Evolutionary conservation across 2,329 filamentous ascomycete species (phyloP), one percentile per base, ranked within the genome.

Genomic region (Xylariaceae sp.): DNA sequence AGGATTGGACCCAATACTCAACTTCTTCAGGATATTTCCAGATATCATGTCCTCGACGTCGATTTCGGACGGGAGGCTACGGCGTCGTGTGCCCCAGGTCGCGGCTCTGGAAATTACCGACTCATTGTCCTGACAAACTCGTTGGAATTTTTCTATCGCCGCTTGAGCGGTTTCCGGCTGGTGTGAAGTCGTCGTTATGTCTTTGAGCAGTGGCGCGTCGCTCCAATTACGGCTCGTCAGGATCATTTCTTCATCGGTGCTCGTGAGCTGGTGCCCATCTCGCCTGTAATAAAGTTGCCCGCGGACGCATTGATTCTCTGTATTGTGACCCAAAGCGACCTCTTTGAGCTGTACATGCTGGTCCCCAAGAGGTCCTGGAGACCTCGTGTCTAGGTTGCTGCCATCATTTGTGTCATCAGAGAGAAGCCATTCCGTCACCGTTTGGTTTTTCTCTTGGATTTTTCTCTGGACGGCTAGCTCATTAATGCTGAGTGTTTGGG

Each of bases 51-150:
- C 78, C 29, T 83, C 80, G 19, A 80, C 64, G 42, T 86, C 81
- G 4, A 68, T 49, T 41, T 73, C 53, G 50, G 74, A 80, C 2
- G 82, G 79, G 37, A 85, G 67, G 59, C 83, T 83, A 43, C 77
- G 75, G 31, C 82, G 76, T 6, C 79, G 74, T 2, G 84, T 88
- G 12, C 84, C 84, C 72, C 84, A 81, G 0, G 84, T 88, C 15
- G 83, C 83, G 11, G 80, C 74, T 47, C 77, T 68, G 2, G 80
- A 84, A 9, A 81, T 61, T 9, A 82, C 67, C 0, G 80, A 83
- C 19, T 72, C 73, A 36, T 69, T 79, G 47, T 81, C 76, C n/a
- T 67, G 68, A 40, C 65, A 73, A 65, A 75, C 67, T 9, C 64
- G 65, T 48, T 78, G 65, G 40, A 75, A 80, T 30, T 54, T 66